Evolutionary conservation across 1,284 basidiomycete species (phyloP).

Genomic region (Puccinia sorghi): DNA sequence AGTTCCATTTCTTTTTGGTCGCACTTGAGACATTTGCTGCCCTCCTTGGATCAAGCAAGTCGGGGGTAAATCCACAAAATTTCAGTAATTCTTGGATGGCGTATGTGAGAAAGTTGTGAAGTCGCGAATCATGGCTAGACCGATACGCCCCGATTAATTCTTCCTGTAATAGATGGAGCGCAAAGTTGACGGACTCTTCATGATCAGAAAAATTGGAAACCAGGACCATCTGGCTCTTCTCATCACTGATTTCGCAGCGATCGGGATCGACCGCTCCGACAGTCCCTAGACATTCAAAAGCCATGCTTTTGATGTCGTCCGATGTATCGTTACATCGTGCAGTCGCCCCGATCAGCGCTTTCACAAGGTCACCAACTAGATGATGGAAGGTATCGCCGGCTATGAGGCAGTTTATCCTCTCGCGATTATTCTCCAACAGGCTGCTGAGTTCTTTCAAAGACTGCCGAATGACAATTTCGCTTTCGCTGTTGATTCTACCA

Average conservation of each 20-base stretch:
- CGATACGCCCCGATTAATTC: conserved; percentile 89
- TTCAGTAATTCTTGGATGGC: conserved; percentile 89
- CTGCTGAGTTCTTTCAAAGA: conserved; percentile 75
- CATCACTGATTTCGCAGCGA: conserved; percentile 71
- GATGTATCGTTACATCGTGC: conserved; percentile 68
- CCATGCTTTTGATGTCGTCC: conserved; percentile 68
- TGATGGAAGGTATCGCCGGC: conserved; percentile 85
- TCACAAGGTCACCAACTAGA: conserved; percentile 70
- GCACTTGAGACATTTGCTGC: conserved; percentile 63
- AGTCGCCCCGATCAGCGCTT: conserved; percentile 70
- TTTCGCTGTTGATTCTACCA: conserved; percentile 75
- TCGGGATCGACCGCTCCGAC: conserved; percentile 95
- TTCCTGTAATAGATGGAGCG: conserved; percentile 79
- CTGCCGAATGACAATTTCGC: conserved; percentile 74
- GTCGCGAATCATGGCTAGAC: conserved; percentile 87
- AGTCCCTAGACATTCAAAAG: conserved; percentile 89
- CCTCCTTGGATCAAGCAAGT: conserved; percentile 64
- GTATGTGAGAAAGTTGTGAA: conserved; percentile 85
- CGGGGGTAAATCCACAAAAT: conserved; percentile 81
- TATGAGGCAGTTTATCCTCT: conserved; percentile 66
- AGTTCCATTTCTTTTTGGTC: conserved; percentile 73
- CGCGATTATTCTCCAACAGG: conserved; percentile 65
- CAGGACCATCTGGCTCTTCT: conserved; percentile 71
- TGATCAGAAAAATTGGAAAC: conserved; percentile 80
- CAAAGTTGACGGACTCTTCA: conserved; percentile 76